Evolutionary conservation across 192 early-diverging fungal species (phyloP), one percentile per base, ranked within the genome.

Genomic region (Paraglomus occultum): DNA sequence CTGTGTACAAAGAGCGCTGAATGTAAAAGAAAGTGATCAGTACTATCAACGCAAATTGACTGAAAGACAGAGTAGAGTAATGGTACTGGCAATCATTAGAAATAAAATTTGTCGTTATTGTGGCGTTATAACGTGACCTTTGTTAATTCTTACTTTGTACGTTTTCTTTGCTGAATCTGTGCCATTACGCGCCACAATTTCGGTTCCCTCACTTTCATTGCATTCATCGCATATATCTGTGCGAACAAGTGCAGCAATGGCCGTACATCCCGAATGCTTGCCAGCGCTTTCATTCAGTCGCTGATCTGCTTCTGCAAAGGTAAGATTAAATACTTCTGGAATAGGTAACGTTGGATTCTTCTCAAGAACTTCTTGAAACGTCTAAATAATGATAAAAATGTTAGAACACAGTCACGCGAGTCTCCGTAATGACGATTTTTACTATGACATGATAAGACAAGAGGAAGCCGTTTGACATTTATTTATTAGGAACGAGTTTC

Each of bases 261-360:
- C 95, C 0, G 96, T 99, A 78, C 94, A 96, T 17, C 96, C 96
- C 49, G 93, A 93, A 62, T 87, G 85, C 40, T 91, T 83, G 9
- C 88, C 90, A 57, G 93, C 88, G 20, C 89, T 87, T 57, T 89
- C 74, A 23, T 87, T 89, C 48, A 99, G 74, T 70, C 90, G 88
- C 64, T 80, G 80, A 79, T 99, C 96, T 10, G 89, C 91, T 55
- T 85, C 72, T 20, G 96, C 64, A 80, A 97, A 99, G 14, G 92
- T 70, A 44, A 86, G 69, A 76, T 96, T 91, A 50, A 99, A 81
- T 47, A 94, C 71, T 57, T 95, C 88, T 60, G 92, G 90, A 60
- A 96, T 79, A 12, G 91, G 76, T 18, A 73, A 71, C 3, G 73
- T 64, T 15, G 87, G 82, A 46, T 85, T 74, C 49, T 88, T 77